Percentiles rank a stretch among this genome's conserved stretches.
Evolutionary conservation across 2,329 filamentous ascomycete genomes (phyloP).

Genomic region (Fonsecaea pedrosoi): DNA sequence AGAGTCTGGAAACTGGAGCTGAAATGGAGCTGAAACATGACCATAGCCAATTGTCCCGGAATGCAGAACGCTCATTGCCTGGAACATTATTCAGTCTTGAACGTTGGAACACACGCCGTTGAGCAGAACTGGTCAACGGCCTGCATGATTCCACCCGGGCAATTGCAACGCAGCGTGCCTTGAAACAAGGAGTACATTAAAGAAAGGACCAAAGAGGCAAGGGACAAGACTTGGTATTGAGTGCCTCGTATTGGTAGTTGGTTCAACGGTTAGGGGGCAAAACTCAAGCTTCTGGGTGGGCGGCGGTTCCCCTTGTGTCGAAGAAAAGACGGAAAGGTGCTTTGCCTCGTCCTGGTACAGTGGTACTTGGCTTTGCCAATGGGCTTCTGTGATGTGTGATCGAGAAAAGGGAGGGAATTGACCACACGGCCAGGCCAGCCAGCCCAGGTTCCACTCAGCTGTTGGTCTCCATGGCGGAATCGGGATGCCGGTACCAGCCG

Average conservation of each 20-base stretch:
- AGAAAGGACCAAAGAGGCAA: background rate
- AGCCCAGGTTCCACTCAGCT: too few relatives aligned
- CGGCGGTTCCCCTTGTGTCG: background rate
- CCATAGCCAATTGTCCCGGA: background rate
- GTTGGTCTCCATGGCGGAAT: too few relatives aligned
- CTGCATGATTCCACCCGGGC: background rate
- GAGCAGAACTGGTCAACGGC: background rate
- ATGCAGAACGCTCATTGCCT: background rate
- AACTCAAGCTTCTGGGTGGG: conserved; percentile 7
- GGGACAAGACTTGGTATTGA: background rate
- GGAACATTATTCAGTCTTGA: background rate
- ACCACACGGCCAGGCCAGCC: background rate
- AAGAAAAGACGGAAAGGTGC: background rate
- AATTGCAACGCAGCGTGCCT: background rate
- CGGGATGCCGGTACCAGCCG: too few relatives aligned
- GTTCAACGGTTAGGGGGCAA: conserved; percentile 2
- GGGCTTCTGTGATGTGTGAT: background rate
- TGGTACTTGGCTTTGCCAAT: background rate
- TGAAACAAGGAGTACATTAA: background rate
- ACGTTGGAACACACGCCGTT: background rate
- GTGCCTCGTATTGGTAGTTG: background rate
- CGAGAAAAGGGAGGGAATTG: background rate
- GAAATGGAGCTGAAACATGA: conserved; percentile 10
- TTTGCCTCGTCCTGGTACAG: background rate
- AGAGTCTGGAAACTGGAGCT: background rate